Base-by-base conservation (phyloP, 192 early-diverging fungal species). In the Rhizophagus prolifer region DNA sequence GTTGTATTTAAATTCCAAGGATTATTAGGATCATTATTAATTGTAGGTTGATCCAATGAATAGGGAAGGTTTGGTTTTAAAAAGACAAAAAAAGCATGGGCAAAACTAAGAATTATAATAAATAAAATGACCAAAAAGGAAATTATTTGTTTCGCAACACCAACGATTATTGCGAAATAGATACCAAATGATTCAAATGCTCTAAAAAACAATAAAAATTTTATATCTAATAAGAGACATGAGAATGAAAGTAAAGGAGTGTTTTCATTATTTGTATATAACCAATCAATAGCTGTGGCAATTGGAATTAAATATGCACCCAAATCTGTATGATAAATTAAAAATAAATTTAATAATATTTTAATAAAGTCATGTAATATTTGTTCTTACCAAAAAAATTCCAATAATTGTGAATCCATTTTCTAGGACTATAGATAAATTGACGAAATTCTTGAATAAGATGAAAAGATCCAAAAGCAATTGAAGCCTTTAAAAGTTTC, bases 121-220 rank as follows among this genome's bases (percentile, higher is more conserved):
- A 41, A 30, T 36, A 70, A 47, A 14, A 70, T 46, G 1, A 70
- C 36, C 36, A 70, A 47, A 46, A 70, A 70, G 6, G 23, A 70
- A 7, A 44, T 26, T 9, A 70, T 10, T 47, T 46, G 30, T 9
- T 70, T 19, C n/a, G 36, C 25, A 70, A 41, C 36, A 47, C 36
- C 23, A 23, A 70, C 10, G 28, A 70, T 70, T n/a, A 70, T 70
- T n/a, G 41, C 46, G n/a, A 70, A 23, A 70, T 70, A 70, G 12
- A 70, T 23, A n/a, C 68, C 68, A 41, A 47, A 70, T n/a, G 25
- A 70, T 25, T 41, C 36, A 70, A 70, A n/a, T 26, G 16, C 14
- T 44, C 68, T 28, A n/a, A 41, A 47, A 41, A 70, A 47, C 6
- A 70, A n/a, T 26, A 70, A 16, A 70, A 70, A 70, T 47, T 70